Evolutionary conservation across 2,329 filamentous ascomycete genomes (phyloP), one percentile per base, ranked within the genome.

Genomic region (Aspergillus pseudoviridinutans): DNA sequence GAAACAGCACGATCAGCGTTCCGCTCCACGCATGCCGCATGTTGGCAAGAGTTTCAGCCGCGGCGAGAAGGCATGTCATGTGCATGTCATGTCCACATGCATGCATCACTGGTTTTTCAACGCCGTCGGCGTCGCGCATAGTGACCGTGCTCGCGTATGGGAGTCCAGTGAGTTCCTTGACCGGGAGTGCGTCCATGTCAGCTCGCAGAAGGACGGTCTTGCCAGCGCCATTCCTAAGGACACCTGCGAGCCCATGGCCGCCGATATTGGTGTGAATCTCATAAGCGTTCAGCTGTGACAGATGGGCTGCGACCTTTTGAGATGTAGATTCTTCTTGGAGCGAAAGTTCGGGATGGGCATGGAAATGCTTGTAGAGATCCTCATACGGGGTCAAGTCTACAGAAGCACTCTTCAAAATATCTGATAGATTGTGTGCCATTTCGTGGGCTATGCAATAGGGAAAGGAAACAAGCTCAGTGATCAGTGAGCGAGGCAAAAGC

Each of bases 1-100:
- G 88, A 68, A 90, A 90, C 2, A 85, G 70, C 6, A 87, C 68
- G 4, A 90, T 73, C 22, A 90, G 64, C 0, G 85, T 89, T 0
- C 87, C 87, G 9, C 68, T 75, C 87, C 87, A 90, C 0, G 60
- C 32, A 0, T 77, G 63, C n/a, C 70, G 75, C 0, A 73, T 68
- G 0, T 69, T 70, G 1, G 78, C 70, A 0, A 90, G 73, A 0
- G 76, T 75, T 52, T 83, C 77, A 0, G 82, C 78, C 0, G 82
- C 81, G 0, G 79, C 83, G 0, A 87, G 75, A 0, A 86, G 71
- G 55, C 76, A 76, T 0, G 83, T 82, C 49, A 85, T 81, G 64
- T 86, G 84, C 79, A 85, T 82, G 61, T 84, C 82, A 64, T 85
- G 84, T 1, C 83, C 84, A 61, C 84, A 86, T 28, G 84, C 82